Evolutionary conservation across 2,329 filamentous ascomycete species (phyloP).

Genomic region (Gnomoniopsis sp.): DNA sequence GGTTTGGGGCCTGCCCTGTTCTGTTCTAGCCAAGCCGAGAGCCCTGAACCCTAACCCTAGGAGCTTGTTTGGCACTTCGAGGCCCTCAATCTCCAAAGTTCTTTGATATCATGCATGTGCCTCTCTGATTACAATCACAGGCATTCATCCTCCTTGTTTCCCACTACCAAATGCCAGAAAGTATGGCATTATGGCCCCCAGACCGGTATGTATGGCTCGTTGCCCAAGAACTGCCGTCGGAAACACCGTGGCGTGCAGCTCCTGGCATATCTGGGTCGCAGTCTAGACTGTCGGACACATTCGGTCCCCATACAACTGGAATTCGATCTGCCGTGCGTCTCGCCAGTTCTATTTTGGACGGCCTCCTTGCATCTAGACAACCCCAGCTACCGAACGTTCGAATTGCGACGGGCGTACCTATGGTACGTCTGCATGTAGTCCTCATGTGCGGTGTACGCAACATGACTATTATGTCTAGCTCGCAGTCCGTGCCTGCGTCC

Average conservation of each 20-base stretch:
- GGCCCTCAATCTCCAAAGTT: too few species aligned
- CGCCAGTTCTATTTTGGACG: slow-evolving; percentile 9
- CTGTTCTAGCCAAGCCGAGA: too few species aligned
- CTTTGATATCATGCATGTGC: too few species aligned
- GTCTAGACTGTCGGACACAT: background rate
- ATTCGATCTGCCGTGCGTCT: slow-evolving; percentile 10
- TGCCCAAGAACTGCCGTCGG: background rate
- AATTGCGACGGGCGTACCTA: too few species aligned
- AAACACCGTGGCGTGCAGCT: background rate
- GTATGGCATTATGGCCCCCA: background rate
- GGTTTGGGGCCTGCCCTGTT: background rate
- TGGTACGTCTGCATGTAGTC: background rate
- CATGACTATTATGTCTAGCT: background rate
- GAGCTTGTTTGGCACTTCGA: too few species aligned
- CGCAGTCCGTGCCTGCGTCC: background rate
- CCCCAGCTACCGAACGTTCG: background rate
- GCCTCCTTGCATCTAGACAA: background rate
- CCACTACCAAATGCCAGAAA: background rate
- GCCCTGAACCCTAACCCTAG: too few species aligned
- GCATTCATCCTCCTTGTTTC: background rate
- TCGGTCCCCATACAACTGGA: background rate
- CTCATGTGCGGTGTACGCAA: background rate
- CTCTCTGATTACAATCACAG: too few species aligned
- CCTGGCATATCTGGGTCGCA: background rate
- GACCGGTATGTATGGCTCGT: background rate